phyloP scores from a whole-genome alignment of 1,284 basidiomycete genomes.

The Pyrrhoderma noxium region DNA sequence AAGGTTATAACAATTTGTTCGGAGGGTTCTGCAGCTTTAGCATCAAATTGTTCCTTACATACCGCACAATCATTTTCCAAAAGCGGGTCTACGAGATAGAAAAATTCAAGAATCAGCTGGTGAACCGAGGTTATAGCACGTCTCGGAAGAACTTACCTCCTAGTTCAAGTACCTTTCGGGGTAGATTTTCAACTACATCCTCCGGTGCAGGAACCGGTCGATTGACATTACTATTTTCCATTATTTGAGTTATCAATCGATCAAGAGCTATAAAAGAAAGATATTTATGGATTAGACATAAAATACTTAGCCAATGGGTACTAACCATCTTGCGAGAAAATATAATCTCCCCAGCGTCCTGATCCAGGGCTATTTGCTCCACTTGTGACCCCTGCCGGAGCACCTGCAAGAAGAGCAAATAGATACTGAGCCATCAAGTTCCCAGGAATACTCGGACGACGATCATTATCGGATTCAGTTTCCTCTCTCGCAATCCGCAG shows the following conservation, averaged over 20 bases:
- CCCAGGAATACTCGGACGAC: constrained; percentile 38
- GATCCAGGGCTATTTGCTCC: constrained; percentile 26
- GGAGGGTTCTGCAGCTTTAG: constrained; percentile 59
- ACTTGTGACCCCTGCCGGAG: constrained; percentile 37
- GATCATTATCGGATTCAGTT: constrained; percentile 22
- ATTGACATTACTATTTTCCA: constrained; percentile 60
- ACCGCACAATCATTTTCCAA: constrained; percentile 69
- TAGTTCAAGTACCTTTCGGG: constrained; percentile 51
- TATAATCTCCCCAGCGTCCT: constrained; percentile 73
- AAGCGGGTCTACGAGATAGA: constrained; percentile 36
- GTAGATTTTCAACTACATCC: constrained; percentile 55
- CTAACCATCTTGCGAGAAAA: constrained; percentile 73
- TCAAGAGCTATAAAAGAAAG: constrained; percentile 49
- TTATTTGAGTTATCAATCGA: constrained; percentile 69
- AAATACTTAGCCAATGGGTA: background rate
- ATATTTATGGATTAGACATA: constrained; percentile 6
- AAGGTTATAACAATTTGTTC: constrained; percentile 64
- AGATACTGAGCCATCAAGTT: constrained; percentile 66
- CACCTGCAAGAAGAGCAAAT: constrained; percentile 46
- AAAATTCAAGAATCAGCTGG: constrained; percentile 3
- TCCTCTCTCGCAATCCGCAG: constrained; percentile 7
- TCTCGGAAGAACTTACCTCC: constrained; percentile 41
- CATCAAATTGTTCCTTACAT: constrained; percentile 70
- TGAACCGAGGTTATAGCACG: background rate
- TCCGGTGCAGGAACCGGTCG: constrained; percentile 71